These are phyloP conservation scores for Diaporthe eres DNA, from an alignment of 2,329 filamentous ascomycete genomes.

Conservation along the genomic window DNA sequence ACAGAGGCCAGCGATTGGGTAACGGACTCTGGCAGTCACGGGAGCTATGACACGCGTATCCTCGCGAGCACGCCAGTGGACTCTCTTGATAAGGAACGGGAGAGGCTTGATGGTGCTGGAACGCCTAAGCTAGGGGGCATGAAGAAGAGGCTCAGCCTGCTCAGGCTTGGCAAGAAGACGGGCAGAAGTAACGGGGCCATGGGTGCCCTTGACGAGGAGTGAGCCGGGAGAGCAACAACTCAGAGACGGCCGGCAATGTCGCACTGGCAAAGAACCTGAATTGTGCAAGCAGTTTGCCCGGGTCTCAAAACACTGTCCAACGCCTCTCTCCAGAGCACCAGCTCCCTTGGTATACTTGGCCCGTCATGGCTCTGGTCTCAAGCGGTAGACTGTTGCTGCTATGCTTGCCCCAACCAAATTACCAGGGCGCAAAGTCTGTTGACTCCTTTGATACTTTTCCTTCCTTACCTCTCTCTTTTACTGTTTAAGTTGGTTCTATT, in stretches of 20 bases:
- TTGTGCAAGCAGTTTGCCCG: not conserved
- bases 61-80: slow-evolving; percentile 37
- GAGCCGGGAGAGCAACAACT: slow-evolving; percentile 43
- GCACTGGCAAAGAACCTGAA: not conserved
- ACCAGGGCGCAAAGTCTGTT: not conserved
- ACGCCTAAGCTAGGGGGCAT: slow-evolving; percentile 72
- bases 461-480: not conserved
- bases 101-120: slow-evolving; percentile 47
- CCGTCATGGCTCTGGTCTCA: not conserved
- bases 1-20: slow-evolving; percentile 50
- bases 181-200: slow-evolving; percentile 68
- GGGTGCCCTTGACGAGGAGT: slow-evolving; percentile 71
- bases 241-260: not conserved
- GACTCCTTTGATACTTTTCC: not conserved
- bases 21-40: slow-evolving; percentile 48
- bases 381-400: not conserved
- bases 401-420: not conserved
- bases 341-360: not conserved
- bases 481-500: not conserved
- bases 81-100: slow-evolving; percentile 44
- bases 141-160: slow-evolving; percentile 82
- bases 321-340: not conserved
- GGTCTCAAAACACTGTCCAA: not conserved
- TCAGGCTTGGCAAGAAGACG: slow-evolving; percentile 80
- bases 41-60: slow-evolving; percentile 45